Percentiles rank a stretch among this genome's conserved stretches.
Evolutionary conservation across 1,284 basidiomycete species (phyloP).

Genomic region (Hypsizygus ulmarius): DNA sequence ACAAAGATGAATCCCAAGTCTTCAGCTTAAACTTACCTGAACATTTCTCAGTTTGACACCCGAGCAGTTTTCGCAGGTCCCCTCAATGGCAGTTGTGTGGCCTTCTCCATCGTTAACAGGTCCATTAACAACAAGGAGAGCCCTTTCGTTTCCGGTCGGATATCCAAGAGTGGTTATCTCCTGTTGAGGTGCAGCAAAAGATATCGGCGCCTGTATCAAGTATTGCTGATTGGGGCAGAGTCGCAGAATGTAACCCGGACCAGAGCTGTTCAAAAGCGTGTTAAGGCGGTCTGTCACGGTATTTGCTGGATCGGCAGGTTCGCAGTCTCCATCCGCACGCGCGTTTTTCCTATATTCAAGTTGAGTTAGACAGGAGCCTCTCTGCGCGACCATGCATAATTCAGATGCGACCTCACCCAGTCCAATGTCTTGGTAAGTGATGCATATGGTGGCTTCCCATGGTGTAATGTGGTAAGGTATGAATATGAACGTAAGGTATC

Average conservation of each 20-base stretch:
- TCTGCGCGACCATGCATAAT: not conserved
- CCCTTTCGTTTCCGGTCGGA: slow-evolving; percentile 47
- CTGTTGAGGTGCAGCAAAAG: slow-evolving; percentile 63
- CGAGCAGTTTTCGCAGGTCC: slow-evolving; percentile 54
- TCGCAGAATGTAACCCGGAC: slow-evolving; percentile 58
- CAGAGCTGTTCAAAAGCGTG: slow-evolving; percentile 59
- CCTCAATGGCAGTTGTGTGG: slow-evolving; percentile 71
- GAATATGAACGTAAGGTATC: too few relatives aligned
- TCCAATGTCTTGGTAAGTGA: not conserved
- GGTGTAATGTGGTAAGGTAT: too few relatives aligned
- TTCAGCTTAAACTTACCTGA: slow-evolving; percentile 45
- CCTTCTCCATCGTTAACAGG: slow-evolving; percentile 50
- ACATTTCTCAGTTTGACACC: slow-evolving; percentile 66
- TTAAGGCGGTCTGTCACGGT: slow-evolving; percentile 73
- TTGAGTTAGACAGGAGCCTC: not conserved
- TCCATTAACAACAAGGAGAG: slow-evolving; percentile 49
- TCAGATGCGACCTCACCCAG: not conserved
- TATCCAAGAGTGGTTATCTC: slow-evolving; percentile 80
- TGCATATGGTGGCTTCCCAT: too few relatives aligned
- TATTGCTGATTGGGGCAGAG: slow-evolving; percentile 68
- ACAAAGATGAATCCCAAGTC: not conserved
- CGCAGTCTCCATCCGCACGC: slow-evolving; percentile 34
- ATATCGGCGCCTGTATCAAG: slow-evolving; percentile 58
- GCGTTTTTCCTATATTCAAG: not conserved
- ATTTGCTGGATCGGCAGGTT: slow-evolving; percentile 51